Conservation (phyloP, 106 monocot genomes). For the Dendrobium chrysotoxum region DNA sequence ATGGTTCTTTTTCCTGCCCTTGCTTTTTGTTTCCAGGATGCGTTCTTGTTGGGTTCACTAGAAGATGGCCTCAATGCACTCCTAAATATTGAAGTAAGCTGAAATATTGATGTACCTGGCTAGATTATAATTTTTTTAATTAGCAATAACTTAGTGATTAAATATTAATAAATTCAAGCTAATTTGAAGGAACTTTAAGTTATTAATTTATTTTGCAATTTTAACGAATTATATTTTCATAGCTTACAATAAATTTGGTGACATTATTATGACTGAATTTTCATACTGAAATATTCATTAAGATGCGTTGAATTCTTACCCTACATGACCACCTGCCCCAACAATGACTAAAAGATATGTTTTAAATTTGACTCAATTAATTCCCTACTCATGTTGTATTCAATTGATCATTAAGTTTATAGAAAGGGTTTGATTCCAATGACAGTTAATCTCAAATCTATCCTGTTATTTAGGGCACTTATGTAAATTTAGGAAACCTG, state of each 20-base stretch:
- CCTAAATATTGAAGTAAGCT: constrained; percentile 89
- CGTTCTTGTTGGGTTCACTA: constrained; percentile 63
- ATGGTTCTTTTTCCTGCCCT: constrained; percentile 5
- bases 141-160: background rate
- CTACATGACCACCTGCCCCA: background rate
- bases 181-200: background rate
- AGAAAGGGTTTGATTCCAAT: background rate
- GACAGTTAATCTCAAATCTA: background rate
- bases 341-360: background rate
- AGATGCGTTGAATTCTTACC: background rate
- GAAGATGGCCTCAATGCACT: constrained; percentile 97
- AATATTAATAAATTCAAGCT: background rate
- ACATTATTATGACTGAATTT: background rate
- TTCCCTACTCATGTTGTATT: background rate
- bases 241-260: background rate
- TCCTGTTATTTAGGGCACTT: background rate
- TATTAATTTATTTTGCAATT: background rate
- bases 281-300: background rate
- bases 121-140: constrained; percentile 4
- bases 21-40: constrained; percentile 54
- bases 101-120: background rate
- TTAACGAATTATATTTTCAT: background rate
- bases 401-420: background rate
- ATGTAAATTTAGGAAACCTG: background rate
- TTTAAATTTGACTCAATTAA: background rate